A percentile compares a stretch with the other conserved stretches of the same genome.
Conservation (phyloP, 106 monocot genomes). For the Phalaenopsis aphrodite region DNA sequence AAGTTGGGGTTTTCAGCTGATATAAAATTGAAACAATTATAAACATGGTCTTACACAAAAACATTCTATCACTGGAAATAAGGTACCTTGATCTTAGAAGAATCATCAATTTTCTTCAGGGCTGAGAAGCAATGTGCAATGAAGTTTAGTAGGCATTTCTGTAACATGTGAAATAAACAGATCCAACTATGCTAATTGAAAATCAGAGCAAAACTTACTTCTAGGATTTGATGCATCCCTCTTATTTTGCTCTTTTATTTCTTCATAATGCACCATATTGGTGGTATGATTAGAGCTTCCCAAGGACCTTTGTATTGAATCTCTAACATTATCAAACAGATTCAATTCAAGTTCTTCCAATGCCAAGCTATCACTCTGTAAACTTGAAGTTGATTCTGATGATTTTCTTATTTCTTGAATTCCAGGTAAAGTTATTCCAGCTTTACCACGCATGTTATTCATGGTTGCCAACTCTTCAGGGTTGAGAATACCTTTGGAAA, state of each 20-base stretch:
- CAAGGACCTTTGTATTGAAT: slow-evolving; percentile 50
- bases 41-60: not conserved
- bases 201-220: slow-evolving; percentile 2
- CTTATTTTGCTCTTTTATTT: slow-evolving; percentile 3
- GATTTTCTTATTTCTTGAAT: slow-evolving; percentile 62
- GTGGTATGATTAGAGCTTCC: slow-evolving; percentile 19
- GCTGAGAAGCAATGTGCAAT: slow-evolving; percentile 4
- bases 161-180: not conserved
- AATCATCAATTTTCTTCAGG: not conserved
- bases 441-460: slow-evolving; percentile 42
- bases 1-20: not conserved
- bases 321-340: slow-evolving; percentile 56
- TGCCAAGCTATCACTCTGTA: slow-evolving; percentile 42
- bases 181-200: not conserved
- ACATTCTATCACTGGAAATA: not conserved
- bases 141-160: not conserved
- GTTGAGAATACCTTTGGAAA: slow-evolving; percentile 65
- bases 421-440: slow-evolving; percentile 26
- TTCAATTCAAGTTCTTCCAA: slow-evolving; percentile 58
- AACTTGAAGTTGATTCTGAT: slow-evolving; percentile 53
- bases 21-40: not conserved
- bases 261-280: not conserved
- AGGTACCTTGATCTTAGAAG: slow-evolving; percentile 1
- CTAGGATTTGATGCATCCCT: not conserved
- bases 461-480: slow-evolving; percentile 68